These are phyloP conservation scores for Tagetes patula DNA, from an alignment of 129 eudicot genomes.

Conservation along the genomic window DNA sequence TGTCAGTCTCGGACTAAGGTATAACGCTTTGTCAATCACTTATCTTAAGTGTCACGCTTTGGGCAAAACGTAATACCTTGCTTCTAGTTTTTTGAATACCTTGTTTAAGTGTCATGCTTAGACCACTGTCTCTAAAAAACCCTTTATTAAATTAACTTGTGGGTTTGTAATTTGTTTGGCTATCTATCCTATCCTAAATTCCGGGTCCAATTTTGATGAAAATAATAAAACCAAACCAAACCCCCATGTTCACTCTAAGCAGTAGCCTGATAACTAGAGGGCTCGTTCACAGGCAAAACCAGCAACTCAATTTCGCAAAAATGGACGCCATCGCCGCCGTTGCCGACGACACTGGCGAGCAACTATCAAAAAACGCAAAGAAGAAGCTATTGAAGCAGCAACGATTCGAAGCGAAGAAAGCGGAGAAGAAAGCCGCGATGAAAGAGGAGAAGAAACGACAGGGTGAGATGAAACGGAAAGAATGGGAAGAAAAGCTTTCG, in stretches of 20 bases:
- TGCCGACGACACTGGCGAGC: constrained; percentile 15
- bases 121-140: too few species aligned
- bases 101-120: too few species aligned
- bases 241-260: constrained; percentile 23
- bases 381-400: constrained; percentile 82
- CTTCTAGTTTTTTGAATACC: too few species aligned
- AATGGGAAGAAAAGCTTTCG: constrained; percentile 77
- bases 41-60: too few species aligned
- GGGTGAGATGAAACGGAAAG: constrained; percentile 67
- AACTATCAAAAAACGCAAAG: constrained; percentile 73
- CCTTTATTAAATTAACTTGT: too few species aligned
- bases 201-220: too few species aligned
- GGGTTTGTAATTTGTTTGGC: too few species aligned
- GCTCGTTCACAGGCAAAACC: constrained; percentile 18
- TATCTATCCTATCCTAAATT: too few species aligned
- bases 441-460: constrained; percentile 66
- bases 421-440: constrained; percentile 70
- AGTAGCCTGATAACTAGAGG: constrained; percentile 23
- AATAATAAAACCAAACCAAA: not conserved
- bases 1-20: too few species aligned
- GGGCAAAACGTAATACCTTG: too few species aligned
- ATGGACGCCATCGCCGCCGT: constrained; percentile 28
- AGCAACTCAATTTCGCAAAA: constrained; percentile 15
- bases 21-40: too few species aligned
- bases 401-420: constrained; percentile 72